Evolutionary conservation across 768 basidiomycete species (phyloP), one percentile per base, ranked within the genome.

Genomic region (Heimioporus sp.): DNA sequence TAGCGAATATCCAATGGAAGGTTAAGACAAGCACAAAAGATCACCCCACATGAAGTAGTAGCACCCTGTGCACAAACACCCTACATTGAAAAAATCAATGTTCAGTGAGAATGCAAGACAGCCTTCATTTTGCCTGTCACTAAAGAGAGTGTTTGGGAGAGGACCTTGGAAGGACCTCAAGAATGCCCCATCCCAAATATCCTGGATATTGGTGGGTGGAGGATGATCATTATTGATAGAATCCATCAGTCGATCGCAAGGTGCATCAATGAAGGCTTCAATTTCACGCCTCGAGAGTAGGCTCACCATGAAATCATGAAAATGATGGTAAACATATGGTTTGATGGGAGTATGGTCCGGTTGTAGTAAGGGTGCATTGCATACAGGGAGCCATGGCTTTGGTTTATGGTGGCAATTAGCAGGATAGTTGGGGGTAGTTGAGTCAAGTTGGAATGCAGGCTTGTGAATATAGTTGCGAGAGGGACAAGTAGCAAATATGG

Each of bases 321-420:
- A 55, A 15, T 55, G 40, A 24, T 55, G 43, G 17, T 55, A 52
- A 8, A 55, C 38, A 6, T 21, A 55, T n/a, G 50, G 31, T 19
- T 55, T 55, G 30, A 51, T 43, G 8, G 48, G 44, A 19, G n/a
- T 9, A 15, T 15, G 2, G 16, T 48, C 36, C 3, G 11, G 15
- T 8, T 12, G 16, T 12, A 51, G 38, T 15, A 51, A 20, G 31
- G 43, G 43, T 32, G 45, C 6, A 32, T 21, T 20, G 31, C 46
- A 48, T 11, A 43, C 36, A 38, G 21, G 41, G 10, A 44, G 17
- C 43, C 43, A 44, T 44, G 43, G 30, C 43, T 32, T 44, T 1
- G 20, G 43, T 17, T 44, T 32, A 28, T 28, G 24, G 24, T 28
- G 24, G 9, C 43, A 44, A 1, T 19, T 30, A 9, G 11, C 8